Evolutionary conservation across 177 flowering plant species (phyloP), one percentile per base, ranked within the genome.

Genomic region (Tripterygium wilfordii): DNA sequence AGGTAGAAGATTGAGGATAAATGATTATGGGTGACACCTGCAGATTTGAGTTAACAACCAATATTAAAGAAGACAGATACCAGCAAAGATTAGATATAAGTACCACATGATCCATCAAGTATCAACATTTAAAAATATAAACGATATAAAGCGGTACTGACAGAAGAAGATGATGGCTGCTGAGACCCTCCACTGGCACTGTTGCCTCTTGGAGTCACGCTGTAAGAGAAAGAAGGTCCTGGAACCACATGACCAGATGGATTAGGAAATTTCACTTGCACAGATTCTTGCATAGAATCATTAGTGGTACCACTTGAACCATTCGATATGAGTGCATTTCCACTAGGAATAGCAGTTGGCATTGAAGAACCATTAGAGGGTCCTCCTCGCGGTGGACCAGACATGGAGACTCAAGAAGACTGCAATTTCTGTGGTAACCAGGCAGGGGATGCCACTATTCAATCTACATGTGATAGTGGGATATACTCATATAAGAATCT

Each of bases 191-290:
- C 70, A 32, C n/a, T n/a, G n/a, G n/a, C n/a, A n/a, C n/a, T n/a
- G n/a, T n/a, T n/a, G n/a, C n/a, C n/a, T n/a, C n/a, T n/a, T n/a
- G n/a, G n/a, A n/a, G n/a, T n/a, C n/a, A 70, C 42, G 10, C 17
- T 21, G 52, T 68, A 77, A 6, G 74, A 58, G 54, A 73, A 68
- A 26, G 72, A 54, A 43, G 72, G 60, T n/a, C n/a, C n/a, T 25
- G 66, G 63, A 29, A 56, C 49, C 17, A 45, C 58, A 63, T 39
- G 56, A 17, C 64, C 68, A 10, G 74, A 51, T 10, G 61, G 45
- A 14, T 47, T 39, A 33, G 36, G 48, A 48, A 56, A 50, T 40
- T 59, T 69, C 45, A 62, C 36, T 25, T 23, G 56, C 22, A 49
- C 46, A 45, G 64, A 25, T 36, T 57, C 77, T 50, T 57, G 59